A percentile compares a stretch with the other conserved stretches of the same genome.
phyloP scores from a whole-genome alignment of 331 rosid species.

The Rhamnella rubrinervis region DNA sequence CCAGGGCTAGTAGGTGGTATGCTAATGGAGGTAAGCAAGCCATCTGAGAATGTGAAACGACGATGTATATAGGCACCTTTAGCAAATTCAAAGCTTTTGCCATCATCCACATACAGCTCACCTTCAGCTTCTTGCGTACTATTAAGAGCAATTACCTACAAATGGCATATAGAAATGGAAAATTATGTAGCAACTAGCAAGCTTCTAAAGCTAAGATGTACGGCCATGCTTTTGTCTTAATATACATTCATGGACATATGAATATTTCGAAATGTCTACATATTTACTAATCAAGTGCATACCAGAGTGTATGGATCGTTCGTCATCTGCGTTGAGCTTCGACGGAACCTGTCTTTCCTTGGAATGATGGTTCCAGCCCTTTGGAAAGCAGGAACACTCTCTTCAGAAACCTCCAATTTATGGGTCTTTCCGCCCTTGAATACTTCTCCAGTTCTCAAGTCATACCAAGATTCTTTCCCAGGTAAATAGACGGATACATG shows the following conservation, averaged over 20 bases:
- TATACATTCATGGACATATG: neutral
- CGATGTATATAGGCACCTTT: slow-evolving; percentile 80
- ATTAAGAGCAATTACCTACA: slow-evolving; percentile 82
- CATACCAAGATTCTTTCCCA: slow-evolving; percentile 88
- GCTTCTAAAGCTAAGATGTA: no score
- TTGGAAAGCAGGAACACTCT: slow-evolving; percentile 84
- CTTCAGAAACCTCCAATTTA: slow-evolving; percentile 69
- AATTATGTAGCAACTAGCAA: no score
- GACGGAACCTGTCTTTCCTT: slow-evolving; percentile 83
- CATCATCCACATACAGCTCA: slow-evolving; percentile 77
- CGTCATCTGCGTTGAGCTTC: slow-evolving; percentile 92
- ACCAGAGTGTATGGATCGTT: slow-evolving; percentile 96
- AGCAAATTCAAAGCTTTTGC: slow-evolving; percentile 65
- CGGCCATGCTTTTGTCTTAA: no score
- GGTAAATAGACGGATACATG: slow-evolving; percentile 81
- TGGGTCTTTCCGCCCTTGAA: slow-evolving; percentile 78
- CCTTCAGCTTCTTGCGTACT: slow-evolving; percentile 88
- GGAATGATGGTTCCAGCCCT: slow-evolving; percentile 87
- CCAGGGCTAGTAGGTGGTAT: slow-evolving; percentile 42
- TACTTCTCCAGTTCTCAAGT: slow-evolving; percentile 62
- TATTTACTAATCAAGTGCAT: slow-evolving; percentile 33
- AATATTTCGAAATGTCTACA: neutral
- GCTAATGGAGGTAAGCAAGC: slow-evolving; percentile 60
- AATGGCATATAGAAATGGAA: slow-evolving; percentile 5
- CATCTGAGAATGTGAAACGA: slow-evolving; percentile 61